Percentiles rank a stretch among this genome's conserved stretches.
phyloP scores from a whole-genome alignment of 1,139 yeast species.

The Blastobotrys proliferans region DNA sequence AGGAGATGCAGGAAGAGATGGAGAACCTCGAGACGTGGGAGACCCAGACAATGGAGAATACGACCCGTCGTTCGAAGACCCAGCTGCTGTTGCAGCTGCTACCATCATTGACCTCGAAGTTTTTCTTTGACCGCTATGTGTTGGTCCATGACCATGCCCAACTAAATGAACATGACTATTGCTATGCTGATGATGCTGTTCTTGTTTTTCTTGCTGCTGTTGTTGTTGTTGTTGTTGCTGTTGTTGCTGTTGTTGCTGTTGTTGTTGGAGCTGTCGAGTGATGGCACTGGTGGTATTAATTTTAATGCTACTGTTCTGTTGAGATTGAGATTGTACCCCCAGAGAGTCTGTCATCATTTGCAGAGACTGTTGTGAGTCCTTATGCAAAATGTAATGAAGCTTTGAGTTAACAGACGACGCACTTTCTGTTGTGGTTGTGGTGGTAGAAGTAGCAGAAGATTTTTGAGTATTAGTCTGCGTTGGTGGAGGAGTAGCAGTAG shows the following conservation, averaged over 20 bases:
- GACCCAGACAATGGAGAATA: constrained; percentile 13
- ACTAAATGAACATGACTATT: too few relatives aligned
- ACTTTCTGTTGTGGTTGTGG: too few relatives aligned
- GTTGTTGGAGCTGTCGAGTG: constrained; percentile 2
- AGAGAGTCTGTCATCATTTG: neutral
- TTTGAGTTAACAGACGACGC: constrained; percentile 14
- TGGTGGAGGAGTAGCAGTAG: too few relatives aligned
- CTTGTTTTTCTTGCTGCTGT: neutral
- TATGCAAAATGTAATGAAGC: constrained; percentile 15
- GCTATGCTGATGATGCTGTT: neutral
- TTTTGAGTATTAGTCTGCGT: too few relatives aligned
- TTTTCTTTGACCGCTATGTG: neutral
- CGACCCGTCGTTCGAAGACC: too few relatives aligned
- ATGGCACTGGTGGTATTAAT: neutral
- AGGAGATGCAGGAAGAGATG: constrained; percentile 14
- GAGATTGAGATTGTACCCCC: neutral
- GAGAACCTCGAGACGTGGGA: constrained; percentile 12
- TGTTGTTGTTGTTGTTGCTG: neutral
- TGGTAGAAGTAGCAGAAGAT: too few relatives aligned
- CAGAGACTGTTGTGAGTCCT: constrained; percentile 14
- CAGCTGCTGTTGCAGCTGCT: neutral
- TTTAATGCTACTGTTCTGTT: neutral
- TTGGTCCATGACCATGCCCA: too few relatives aligned
- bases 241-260: neutral
- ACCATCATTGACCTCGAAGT: neutral